Evolutionary conservation across 2,329 filamentous ascomycete species (phyloP).

Genomic region (Bipolaris zeicola): DNA sequence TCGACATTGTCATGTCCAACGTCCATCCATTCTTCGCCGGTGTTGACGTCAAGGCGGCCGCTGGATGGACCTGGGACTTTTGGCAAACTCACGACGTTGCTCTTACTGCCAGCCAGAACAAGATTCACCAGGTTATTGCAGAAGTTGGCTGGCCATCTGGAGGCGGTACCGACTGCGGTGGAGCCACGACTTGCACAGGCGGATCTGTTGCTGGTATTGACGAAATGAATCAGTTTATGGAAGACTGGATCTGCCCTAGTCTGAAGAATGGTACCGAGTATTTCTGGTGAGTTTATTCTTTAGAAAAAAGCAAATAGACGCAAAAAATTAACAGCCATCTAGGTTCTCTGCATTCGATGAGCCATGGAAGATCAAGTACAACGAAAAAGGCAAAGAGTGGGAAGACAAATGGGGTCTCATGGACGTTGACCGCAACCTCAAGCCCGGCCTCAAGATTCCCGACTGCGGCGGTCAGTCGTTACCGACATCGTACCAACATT

Average conservation of each 20-base stretch:
- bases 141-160: conserved; percentile 90
- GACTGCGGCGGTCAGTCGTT: conserved; percentile 76
- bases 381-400: conserved; percentile 72
- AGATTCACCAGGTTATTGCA: conserved; percentile 74
- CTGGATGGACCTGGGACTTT: conserved; percentile 81
- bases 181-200: conserved; percentile 60
- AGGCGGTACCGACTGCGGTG: conserved; percentile 80
- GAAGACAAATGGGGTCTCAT: conserved; percentile 96
- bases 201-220: conserved; percentile 78
- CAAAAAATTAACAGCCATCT: conserved; percentile 8
- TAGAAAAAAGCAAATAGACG: not conserved
- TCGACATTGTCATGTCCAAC: conserved; percentile 94
- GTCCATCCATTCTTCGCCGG: conserved; percentile 96
- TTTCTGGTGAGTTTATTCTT: conserved; percentile 71
- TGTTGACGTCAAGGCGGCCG: conserved; percentile 68
- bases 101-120: conserved; percentile 60
- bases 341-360: conserved; percentile 95
- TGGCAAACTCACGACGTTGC: conserved; percentile 73
- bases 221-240: conserved; percentile 85
- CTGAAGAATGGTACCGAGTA: conserved; percentile 85
- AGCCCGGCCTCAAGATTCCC: conserved; percentile 82
- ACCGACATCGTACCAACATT: conserved; percentile 15
- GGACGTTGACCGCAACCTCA: conserved; percentile 82
- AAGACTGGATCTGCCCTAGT: conserved; percentile 80
- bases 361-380: conserved; percentile 85